Base-by-base conservation (phyloP, 2,329 filamentous ascomycete genomes). In the Alternaria arbusti region DNA sequence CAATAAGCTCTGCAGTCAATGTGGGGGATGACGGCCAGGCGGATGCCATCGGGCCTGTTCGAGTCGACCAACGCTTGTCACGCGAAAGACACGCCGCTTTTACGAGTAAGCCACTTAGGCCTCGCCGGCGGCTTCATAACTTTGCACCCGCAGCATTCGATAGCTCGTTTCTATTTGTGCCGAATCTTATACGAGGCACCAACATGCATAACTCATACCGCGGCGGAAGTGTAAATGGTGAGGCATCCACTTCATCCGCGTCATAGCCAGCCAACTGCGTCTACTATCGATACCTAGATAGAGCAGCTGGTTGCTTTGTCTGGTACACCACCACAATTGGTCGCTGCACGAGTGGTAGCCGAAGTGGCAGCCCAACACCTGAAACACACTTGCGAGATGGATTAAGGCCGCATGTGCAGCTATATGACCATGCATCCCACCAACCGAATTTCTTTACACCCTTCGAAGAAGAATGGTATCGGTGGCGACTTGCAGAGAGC, bases 141-240 rank as follows among this genome's bases (percentile, higher is more conserved):
- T 60, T 32, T 63, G 61, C 61, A 63, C 51, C 65, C 74, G 74
- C 73, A 72, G 65, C 58, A 54, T 60, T 69, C 65, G 76, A 79
- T 79, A 79, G 77, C 62, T 70, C 68, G 66, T 58, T 68, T 64
- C 70, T 76, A 78, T 78, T 72, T 73, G 70, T 71, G 76, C 75
- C 75, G 74, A 72, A 73, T 68, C 52, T 67, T 73, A 74, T 74
- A 76, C 75, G 70, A 71, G 40, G 56, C 61, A 52, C 62, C 54
- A 55, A 58, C 59, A 59, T 76, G 75, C 75, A 78, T 71, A 76
- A 77, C 57, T 70, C 40, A 63, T 49, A 60, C 64, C 59, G 50
- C 65, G 64, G 65, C 61, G 32, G 49, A 64, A 51, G 57, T 59
- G 56, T 60, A 63, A 47, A 52, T 52, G 22, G 36, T 56, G 59